These are phyloP conservation scores for Dendrobium nobile DNA, from an alignment of 106 monocot species.

Conservation along the genomic window DNA sequence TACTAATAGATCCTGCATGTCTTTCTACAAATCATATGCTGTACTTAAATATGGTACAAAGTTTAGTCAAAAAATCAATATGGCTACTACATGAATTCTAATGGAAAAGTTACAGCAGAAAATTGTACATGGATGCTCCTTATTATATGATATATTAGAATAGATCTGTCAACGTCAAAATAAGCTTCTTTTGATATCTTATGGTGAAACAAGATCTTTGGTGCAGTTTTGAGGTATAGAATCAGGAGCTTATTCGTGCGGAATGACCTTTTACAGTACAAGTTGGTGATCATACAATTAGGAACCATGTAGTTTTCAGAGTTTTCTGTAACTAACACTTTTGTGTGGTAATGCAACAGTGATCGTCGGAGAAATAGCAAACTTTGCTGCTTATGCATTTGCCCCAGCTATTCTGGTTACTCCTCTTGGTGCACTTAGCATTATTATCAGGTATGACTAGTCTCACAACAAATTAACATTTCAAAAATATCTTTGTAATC, in stretches of 20 bases:
- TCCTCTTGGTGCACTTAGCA: conserved; percentile 96
- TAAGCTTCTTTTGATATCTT: neutral
- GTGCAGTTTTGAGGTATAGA: neutral
- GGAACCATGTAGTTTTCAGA: neutral
- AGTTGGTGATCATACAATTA: neutral
- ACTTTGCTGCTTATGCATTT: conserved; percentile 96
- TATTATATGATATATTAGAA: neutral
- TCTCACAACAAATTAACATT: neutral
- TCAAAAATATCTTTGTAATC: neutral
- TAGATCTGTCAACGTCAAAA: neutral
- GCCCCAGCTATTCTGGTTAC: conserved; percentile 94
- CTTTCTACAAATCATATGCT: neutral
- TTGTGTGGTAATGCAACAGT: conserved; percentile 35
- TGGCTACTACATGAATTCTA: neutral
- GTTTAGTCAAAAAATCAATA: neutral
- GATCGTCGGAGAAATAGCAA: conserved; percentile 93
- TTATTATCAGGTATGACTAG: conserved; percentile 73
- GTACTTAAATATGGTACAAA: neutral
- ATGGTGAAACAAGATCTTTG: neutral
- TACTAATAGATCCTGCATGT: neutral
- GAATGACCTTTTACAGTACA: neutral
- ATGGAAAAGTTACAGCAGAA: neutral
- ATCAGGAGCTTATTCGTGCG: neutral
- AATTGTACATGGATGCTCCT: neutral
- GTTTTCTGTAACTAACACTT: neutral